These are phyloP conservation scores for Fusarium lateritium DNA, from an alignment of 2,329 filamentous ascomycete genomes.

Conservation along the genomic window DNA sequence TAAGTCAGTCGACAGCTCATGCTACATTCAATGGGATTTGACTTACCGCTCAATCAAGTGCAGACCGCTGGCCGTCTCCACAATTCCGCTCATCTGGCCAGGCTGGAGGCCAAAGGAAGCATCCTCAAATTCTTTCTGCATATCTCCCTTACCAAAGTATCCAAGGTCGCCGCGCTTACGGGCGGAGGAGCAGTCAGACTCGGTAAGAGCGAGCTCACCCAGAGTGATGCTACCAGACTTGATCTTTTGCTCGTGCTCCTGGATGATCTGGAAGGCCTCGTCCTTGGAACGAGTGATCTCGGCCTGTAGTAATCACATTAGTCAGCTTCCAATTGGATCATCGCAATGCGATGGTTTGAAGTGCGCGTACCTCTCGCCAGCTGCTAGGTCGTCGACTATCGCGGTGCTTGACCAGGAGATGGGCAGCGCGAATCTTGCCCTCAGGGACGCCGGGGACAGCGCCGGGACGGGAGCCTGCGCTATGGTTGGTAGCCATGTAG, in stretches of 20 bases:
- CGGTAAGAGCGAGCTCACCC: slow-evolving; percentile 86
- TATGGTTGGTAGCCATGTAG: slow-evolving; percentile 94
- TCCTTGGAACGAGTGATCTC: slow-evolving; percentile 91
- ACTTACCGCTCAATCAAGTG: slow-evolving; percentile 94
- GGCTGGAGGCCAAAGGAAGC: slow-evolving; percentile 91
- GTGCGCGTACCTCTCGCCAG: slow-evolving; percentile 80
- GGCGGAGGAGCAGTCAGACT: slow-evolving; percentile 96
- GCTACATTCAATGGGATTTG: no score
- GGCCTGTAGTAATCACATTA: slow-evolving; percentile 59
- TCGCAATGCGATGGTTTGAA: not conserved
- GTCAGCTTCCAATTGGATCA: not conserved
- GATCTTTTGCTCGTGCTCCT: slow-evolving; percentile 82
- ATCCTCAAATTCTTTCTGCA: slow-evolving; percentile 99
- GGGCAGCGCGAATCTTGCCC: slow-evolving; percentile 93
- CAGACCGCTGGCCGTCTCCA: slow-evolving; percentile 93
- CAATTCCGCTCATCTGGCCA: slow-evolving; percentile 87
- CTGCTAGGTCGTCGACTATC: slow-evolving; percentile 90
- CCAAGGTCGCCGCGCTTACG: slow-evolving; percentile 95
- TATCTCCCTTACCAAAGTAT: slow-evolving; percentile 93
- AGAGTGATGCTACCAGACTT: slow-evolving; percentile 76
- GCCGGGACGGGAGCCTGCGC: slow-evolving; percentile 61
- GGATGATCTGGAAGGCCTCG: slow-evolving; percentile 84
- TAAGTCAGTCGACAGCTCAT: slow-evolving; percentile 1
- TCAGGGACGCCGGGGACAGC: slow-evolving; percentile 64
- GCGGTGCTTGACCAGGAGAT: slow-evolving; percentile 93